Percentiles rank a stretch among this genome's conserved stretches.
Conservation (phyloP, 2,329 filamentous ascomycete species). For the Nannizziopsis barbatae region DNA sequence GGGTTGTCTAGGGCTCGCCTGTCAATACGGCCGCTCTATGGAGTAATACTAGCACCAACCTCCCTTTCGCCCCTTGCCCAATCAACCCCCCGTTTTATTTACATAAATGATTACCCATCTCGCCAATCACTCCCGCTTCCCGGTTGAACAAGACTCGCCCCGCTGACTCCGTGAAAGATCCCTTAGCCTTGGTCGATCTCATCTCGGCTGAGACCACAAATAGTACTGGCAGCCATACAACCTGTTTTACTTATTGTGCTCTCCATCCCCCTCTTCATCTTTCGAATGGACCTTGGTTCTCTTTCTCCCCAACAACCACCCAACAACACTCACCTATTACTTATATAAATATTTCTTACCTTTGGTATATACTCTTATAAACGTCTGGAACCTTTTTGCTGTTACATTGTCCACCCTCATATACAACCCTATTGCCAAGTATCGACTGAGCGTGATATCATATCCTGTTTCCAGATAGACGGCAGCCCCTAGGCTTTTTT, state of each 20-base stretch:
- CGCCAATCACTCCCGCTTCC: conserved; percentile 8
- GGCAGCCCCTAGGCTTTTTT: neutral
- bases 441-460: neutral
- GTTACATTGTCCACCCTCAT: neutral
- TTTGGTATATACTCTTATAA: neutral
- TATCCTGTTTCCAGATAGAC: neutral
- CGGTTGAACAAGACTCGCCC: conserved; percentile 3
- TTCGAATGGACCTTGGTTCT: neutral
- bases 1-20: neutral
- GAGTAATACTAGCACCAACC: conserved; percentile 8
- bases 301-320: neutral
- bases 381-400: neutral
- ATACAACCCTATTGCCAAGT: neutral
- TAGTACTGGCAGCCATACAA: neutral
- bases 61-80: conserved; percentile 5
- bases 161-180: conserved; percentile 9
- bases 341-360: neutral
- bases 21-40: conserved; percentile 7
- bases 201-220: conserved; percentile 9
- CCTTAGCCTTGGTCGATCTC: conserved; percentile 12
- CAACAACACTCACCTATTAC: neutral
- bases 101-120: conserved; percentile 9
- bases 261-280: neutral
- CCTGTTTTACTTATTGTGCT: conserved; percentile 7
- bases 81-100: conserved; percentile 10